These are phyloP conservation scores for Cyberlindnera maclurae DNA, from an alignment of 805 yeast species.

Conservation along the genomic window DNA sequence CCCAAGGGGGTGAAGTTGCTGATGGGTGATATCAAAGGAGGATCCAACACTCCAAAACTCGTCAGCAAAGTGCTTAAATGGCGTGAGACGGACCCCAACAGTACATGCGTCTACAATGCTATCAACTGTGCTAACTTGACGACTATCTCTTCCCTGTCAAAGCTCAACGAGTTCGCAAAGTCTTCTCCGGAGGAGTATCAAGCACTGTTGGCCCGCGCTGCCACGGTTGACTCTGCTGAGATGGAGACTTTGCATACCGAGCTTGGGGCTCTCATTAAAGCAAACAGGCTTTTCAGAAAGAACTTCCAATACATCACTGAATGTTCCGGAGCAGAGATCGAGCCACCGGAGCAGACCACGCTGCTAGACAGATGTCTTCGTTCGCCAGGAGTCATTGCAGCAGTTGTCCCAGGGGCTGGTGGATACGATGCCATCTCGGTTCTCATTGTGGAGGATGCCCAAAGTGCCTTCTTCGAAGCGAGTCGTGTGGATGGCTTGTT, in stretches of 20 bases:
- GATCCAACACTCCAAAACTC: slow-evolving; percentile 90
- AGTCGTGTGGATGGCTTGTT: slow-evolving; percentile 28
- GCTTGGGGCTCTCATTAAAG: slow-evolving; percentile 24
- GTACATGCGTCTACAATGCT: slow-evolving; percentile 43
- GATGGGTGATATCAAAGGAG: slow-evolving; percentile 92
- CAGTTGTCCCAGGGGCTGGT: slow-evolving; percentile 99
- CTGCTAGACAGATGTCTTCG: slow-evolving; percentile 52
- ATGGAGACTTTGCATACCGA: slow-evolving; percentile 2
- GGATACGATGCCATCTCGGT: slow-evolving; percentile 91
- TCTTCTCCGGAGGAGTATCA: slow-evolving; percentile 32
- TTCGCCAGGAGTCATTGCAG: slow-evolving; percentile 77
- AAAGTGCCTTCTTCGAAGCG: slow-evolving; percentile 26
- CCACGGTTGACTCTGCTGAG: slow-evolving; percentile 7
- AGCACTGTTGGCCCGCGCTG: slow-evolving; percentile 16
- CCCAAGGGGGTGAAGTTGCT: slow-evolving; percentile 65
- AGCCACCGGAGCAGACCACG: slow-evolving; percentile 70
- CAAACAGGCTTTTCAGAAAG: slow-evolving; percentile 46
- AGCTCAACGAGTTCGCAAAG: slow-evolving; percentile 29
- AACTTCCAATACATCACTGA: slow-evolving; percentile 54
- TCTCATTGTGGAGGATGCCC: slow-evolving; percentile 44
- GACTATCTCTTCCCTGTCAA: slow-evolving; percentile 42
- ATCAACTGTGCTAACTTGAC: slow-evolving; percentile 54
- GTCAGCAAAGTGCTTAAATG: slow-evolving; percentile 72
- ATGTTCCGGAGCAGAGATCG: slow-evolving; percentile 77
- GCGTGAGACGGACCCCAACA: slow-evolving; percentile 46